Conservation (phyloP, 179 eudicot genomes). For the Heliamphora pulchella region DNA sequence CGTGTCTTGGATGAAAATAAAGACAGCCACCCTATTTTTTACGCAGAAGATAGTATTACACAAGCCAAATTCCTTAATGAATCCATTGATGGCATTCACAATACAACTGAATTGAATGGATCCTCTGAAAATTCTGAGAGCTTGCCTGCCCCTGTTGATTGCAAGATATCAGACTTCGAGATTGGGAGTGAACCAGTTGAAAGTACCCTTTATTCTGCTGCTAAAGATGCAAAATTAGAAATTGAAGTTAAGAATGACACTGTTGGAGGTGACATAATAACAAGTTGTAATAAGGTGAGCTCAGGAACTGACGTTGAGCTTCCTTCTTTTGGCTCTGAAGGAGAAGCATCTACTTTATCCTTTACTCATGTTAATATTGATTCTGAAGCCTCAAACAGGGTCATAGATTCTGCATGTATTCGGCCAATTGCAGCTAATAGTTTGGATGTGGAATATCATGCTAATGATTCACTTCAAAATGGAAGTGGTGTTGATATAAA, state of each 20-base stretch:
- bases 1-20: slow-evolving; percentile 6
- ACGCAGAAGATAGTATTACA: slow-evolving; percentile 11
- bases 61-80: slow-evolving; percentile 19
- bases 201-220: slow-evolving; percentile 10
- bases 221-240: slow-evolving; percentile 17
- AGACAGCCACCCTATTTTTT: slow-evolving; percentile 12
- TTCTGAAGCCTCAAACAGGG: slow-evolving; percentile 20
- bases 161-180: slow-evolving; percentile 2
- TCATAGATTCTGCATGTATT: slow-evolving; percentile 9
- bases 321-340: slow-evolving; percentile 30
- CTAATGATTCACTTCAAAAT: slow-evolving; percentile 12
- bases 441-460: neutral
- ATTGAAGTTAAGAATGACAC: slow-evolving; percentile 20
- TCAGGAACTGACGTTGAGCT: slow-evolving; percentile 25
- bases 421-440: slow-evolving; percentile 10
- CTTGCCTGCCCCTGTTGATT: slow-evolving; percentile 17
- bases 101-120: slow-evolving; percentile 16
- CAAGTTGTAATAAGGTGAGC: slow-evolving; percentile 15
- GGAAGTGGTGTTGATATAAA: slow-evolving; percentile 14
- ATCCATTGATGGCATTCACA: slow-evolving; percentile 17
- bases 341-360: neutral
- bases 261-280: slow-evolving; percentile 21
- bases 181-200: neutral
- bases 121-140: slow-evolving; percentile 18
- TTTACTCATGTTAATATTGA: slow-evolving; percentile 19